Base-by-base conservation (phyloP, 2,329 filamentous ascomycete species). In the Phyllosticta citribraziliensis region DNA sequence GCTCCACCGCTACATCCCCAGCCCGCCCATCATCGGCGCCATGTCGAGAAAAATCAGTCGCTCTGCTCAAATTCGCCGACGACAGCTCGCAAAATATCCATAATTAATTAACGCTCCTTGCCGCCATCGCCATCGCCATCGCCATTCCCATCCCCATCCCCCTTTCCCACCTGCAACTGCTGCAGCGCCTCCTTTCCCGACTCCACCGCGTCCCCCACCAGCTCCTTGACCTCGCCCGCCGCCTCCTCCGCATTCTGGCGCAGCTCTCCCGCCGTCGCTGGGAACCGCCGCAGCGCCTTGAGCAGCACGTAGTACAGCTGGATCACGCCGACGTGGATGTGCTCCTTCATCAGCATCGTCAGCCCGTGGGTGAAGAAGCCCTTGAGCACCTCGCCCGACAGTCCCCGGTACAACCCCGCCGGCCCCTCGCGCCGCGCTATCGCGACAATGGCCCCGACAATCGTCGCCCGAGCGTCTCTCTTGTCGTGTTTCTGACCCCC, bases 341-440 rank as follows among this genome's bases (percentile, higher is more conserved):
- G 76, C 61, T 93, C 89, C 74, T 96, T 96, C 62, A 89, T 84
- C 59, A 93, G 77, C 89, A 96, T 96, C 0, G 91, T 93, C 57
- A 91, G 82, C 0, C 91, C 91, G 68, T 96, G 91, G 22, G 85
- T 86, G 68, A 96, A 86, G 75, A 96, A 95, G 0, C 88, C 88
- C 68, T 91, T 92, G 9, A 92, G 73, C 2, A 96, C 79, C 73
- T 95, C 89, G 4, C 86, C 88, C 14, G 80, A 80, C 0, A 96
- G 77, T 5, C 91, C 91, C 56, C 88, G 84, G 70, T 95, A 96
- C 9, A 96, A 75, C 0, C 85, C 87, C 3, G 71, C 70, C 0
- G 86, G 63, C 0, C 91, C 91, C 68, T 96, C 89, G 0, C 76
- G 79, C 54, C 79, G 80, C 33, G 76, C 77, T 61, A 83, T 82